Percentiles rank a stretch among this genome's conserved stretches.
Evolutionary conservation across 2,329 filamentous ascomycete species (phyloP).

Genomic region (Trichoderma cornu-damae): DNA sequence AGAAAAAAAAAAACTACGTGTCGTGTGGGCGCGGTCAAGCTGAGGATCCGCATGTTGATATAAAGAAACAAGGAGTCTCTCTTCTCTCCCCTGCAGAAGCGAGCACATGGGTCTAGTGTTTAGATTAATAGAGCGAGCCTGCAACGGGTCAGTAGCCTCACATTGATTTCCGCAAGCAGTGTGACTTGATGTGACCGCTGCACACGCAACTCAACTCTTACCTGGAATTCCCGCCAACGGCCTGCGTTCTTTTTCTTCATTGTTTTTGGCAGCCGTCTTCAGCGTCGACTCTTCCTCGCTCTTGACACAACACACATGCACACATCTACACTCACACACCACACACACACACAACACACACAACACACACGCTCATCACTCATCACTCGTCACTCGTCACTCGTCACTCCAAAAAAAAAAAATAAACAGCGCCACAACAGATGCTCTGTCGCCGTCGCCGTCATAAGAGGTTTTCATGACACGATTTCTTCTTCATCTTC

Average conservation of each 20-base stretch:
- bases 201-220: background rate
- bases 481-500: constrained; percentile 21
- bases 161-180: background rate
- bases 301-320: constrained; percentile 3
- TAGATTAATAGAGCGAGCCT: too few relatives aligned
- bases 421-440: constrained; percentile 6
- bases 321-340: background rate
- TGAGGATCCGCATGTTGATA: background rate
- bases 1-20: too few relatives aligned
- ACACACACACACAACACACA: background rate
- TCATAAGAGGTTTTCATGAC: constrained; percentile 13
- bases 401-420: too few relatives aligned
- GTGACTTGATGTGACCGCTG: background rate
- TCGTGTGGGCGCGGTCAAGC: background rate
- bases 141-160: constrained; percentile 10
- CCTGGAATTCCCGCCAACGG: background rate
- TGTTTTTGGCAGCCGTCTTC: background rate
- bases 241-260: background rate
- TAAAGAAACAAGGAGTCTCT: background rate
- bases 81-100: background rate
- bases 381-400: too few relatives aligned
- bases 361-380: background rate
- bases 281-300: background rate
- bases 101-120: background rate
- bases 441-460: constrained; percentile 9